phyloP scores from a whole-genome alignment of 2,329 filamentous ascomycete species.

The Calonectria pteridis region DNA sequence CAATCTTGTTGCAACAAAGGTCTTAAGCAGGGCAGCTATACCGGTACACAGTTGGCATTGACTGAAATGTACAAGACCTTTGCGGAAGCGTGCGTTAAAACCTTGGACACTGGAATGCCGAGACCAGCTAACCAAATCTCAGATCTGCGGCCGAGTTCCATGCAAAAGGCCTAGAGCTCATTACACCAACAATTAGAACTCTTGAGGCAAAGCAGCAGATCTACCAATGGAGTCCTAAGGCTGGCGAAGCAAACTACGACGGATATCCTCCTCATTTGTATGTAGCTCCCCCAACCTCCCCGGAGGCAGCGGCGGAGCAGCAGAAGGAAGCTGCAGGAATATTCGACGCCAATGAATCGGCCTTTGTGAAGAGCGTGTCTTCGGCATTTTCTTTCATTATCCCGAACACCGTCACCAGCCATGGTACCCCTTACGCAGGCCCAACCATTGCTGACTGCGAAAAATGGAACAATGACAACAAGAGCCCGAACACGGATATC shows the following conservation, averaged over 20 bases:
- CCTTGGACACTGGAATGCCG: fast-evolving
- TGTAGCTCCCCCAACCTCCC: neutral
- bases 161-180: constrained; percentile 17
- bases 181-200: constrained; percentile 19
- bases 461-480: constrained; percentile 13
- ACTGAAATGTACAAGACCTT: constrained; percentile 31
- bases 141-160: constrained; percentile 25
- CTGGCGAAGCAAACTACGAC: neutral
- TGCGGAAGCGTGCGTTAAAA: constrained; percentile 20
- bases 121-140: neutral
- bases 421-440: neutral
- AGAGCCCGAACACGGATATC: constrained; percentile 7
- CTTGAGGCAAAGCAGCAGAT: constrained; percentile 11
- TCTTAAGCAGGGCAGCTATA: constrained; percentile 24
- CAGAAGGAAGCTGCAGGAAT: too few relatives aligned
- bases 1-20: constrained; percentile 9
- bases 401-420: neutral
- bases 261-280: constrained; percentile 26
- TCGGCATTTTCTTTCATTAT: constrained; percentile 16
- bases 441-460: constrained; percentile 28
- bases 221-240: constrained; percentile 27
- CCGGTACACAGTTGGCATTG: constrained; percentile 25
- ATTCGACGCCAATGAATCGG: too few relatives aligned
- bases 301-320: too few relatives aligned
- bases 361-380: constrained; percentile 1